Base-by-base conservation (phyloP, 257 asterid species). In the Agastache rugosa region DNA sequence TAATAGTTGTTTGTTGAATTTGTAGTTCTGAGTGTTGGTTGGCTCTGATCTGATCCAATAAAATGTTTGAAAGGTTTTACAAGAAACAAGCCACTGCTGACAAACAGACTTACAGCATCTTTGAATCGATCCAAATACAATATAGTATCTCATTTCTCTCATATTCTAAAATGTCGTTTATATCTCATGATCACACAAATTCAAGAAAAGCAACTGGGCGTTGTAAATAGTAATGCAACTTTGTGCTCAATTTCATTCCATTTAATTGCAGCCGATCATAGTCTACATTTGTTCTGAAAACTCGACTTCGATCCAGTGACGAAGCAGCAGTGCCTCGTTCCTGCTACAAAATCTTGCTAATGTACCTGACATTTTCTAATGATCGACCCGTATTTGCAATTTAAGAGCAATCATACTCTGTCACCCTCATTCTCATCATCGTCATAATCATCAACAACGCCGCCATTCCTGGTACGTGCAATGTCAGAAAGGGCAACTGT, bases 301-400 rank as follows among this genome's bases (percentile, higher is more conserved):
- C 62, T 62, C 27, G 73, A 27, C n/a, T n/a, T n/a, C 22, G 20
- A 25, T 63, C 69, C 1, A 27, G n/a, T 16, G 39, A 14, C 39
- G 53, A 53, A n/a, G 23, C 11, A 31, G 27, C 53, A 69, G 34
- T 53, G 0, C 19, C 8, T 12, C 2, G 8, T 20, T 23, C 16
- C 53, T 63, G 44, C 41, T 42, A 47, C 63, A 73, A 69, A 66
- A 41, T 23, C 20, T 37, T 70, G 42, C 62, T n/a, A 64, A 37
- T 48, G 66, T 55, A 53, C 71, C 67, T 11, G 48, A 72, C 50
- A 55, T 27, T 23, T 70, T 44, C 54, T 45, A 17, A 41, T 62
- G 66, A 41, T 45, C 47, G 61, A 22, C 41, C 44, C 72, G 22
- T 48, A 34, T 44, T 69, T 66, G 67, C 58, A 67, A 39, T 48